Evolutionary conservation across 768 basidiomycete species (phyloP), one percentile per base, ranked within the genome.

Genomic region (Boletus rubescentipes): DNA sequence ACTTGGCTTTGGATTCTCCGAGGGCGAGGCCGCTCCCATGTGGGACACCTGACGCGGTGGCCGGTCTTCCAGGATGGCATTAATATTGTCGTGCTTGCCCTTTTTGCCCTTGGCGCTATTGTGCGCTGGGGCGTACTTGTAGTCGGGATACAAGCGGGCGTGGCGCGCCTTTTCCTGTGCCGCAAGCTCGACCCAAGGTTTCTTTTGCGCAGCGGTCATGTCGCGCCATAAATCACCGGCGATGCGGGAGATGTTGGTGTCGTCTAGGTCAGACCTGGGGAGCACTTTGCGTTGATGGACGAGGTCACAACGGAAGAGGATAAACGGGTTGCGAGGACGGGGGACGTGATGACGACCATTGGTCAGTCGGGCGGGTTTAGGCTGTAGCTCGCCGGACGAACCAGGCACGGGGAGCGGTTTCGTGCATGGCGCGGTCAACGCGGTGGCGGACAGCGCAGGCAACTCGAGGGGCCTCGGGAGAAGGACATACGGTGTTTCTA

Each of bases 281-380:
- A 85, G 81, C 43, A 81, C 74, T 55, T 81, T 77, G 49, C 82
- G 77, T 57, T 86, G 82, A 46, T 81, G 77, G 15, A 87, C 83
- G 49, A 88, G 83, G 64, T 89, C 82, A 64, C 82, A 87, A 38
- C 89, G 79, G 66, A 89, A 91, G 57, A 91, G 79, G 59, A 91
- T 89, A 71, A 91, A 91, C 0, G 88, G 84, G 67, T 91, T 91
- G 15, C 84, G 75, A 0, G 88, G 87, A 26, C 89, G 82, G 16
- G 85, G 84, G 36, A 89, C 79, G 63, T 89, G 88, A 6, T 73
- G 50, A 37, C 49, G 57, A 30, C 66, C 66, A 30, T 68, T 58
- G 16, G 48, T 23, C 0, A 59, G 48, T 7, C 62, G 59, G 11
- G 39, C 29, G 35, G 51, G 45, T 51, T 64, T 68, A 2, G 58